Percentiles rank a stretch among this genome's conserved stretches.
Evolutionary conservation across 2,329 filamentous ascomycete genomes (phyloP).

Genomic region (Aspergillus sp.): DNA sequence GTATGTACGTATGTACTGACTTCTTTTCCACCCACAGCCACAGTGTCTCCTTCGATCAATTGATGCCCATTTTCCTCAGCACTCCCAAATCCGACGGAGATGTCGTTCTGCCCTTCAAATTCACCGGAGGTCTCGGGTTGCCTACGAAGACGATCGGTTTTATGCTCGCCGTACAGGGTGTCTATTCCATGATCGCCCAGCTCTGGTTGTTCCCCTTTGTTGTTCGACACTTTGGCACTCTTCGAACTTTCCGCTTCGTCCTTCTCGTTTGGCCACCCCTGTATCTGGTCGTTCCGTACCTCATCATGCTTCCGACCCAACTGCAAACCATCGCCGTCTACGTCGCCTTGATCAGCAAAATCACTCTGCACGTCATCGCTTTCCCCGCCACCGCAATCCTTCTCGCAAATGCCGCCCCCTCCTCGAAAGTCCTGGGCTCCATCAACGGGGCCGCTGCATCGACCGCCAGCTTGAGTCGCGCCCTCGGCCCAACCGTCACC

Average conservation of each 20-base stretch:
- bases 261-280: slow-evolving; percentile 80
- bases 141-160: slow-evolving; percentile 79
- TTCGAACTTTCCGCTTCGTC: slow-evolving; percentile 76
- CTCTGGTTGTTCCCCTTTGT: slow-evolving; percentile 78
- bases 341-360: slow-evolving; percentile 79
- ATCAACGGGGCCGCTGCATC: slow-evolving; percentile 92
- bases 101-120: slow-evolving; percentile 75
- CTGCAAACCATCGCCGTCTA: slow-evolving; percentile 73
- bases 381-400: slow-evolving; percentile 90
- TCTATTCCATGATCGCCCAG: slow-evolving; percentile 84
- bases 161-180: slow-evolving; percentile 81
- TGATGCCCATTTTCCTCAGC: slow-evolving; percentile 88
- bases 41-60: slow-evolving; percentile 92
- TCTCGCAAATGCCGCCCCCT: slow-evolving; percentile 81
- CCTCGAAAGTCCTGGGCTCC: slow-evolving; percentile 76
- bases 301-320: slow-evolving; percentile 71
- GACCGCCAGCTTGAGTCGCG: slow-evolving; percentile 81
- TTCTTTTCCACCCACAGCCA: slow-evolving; percentile 55
- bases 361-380: slow-evolving; percentile 83
- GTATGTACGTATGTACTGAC: slow-evolving; percentile 34
- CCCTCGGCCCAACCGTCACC: slow-evolving; percentile 82
- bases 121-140: slow-evolving; percentile 79
- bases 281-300: slow-evolving; percentile 83
- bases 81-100: slow-evolving; percentile 51
- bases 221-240: slow-evolving; percentile 68